Percentiles rank a stretch among this genome's conserved stretches.
phyloP scores from a whole-genome alignment of 1,139 yeast genomes.

The Yamadazyma jaroonii region DNA sequence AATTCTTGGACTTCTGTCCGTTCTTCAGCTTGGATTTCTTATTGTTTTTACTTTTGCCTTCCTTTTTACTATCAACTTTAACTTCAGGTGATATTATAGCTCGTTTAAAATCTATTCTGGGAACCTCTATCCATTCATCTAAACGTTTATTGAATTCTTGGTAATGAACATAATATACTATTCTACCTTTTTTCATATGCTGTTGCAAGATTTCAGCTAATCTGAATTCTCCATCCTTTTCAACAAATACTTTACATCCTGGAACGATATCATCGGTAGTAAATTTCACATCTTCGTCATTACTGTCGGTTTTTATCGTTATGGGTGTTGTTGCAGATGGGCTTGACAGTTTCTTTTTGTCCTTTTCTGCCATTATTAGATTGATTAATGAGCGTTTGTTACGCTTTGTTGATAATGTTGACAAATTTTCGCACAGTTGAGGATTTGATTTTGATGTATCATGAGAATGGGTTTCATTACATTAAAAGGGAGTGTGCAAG shows the following conservation, averaged over 20 bases:
- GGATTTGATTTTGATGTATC: no score
- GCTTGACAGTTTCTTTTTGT: constrained; percentile 6
- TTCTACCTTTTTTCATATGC: constrained; percentile 71
- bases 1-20: constrained; percentile 3
- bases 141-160: constrained; percentile 84
- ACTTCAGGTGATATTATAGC: constrained; percentile 72
- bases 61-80: constrained; percentile 49
- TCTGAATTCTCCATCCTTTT: constrained; percentile 76
- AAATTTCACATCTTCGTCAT: constrained; percentile 19
- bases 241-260: constrained; percentile 80
- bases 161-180: constrained; percentile 88
- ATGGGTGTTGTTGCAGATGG: constrained; percentile 13
- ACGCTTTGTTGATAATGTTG: neutral
- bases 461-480: no score
- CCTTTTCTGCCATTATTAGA: neutral
- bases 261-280: constrained; percentile 50
- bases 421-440: constrained; percentile 2
- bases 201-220: constrained; percentile 83
- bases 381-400: constrained; percentile 1
- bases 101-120: constrained; percentile 64
- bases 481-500: no score
- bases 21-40: constrained; percentile 24
- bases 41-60: constrained; percentile 21
- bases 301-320: constrained; percentile 13
- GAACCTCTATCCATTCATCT: constrained; percentile 87